Base-by-base conservation (phyloP, 495 filamentous ascomycete genomes). In the Xylaria curta region DNA sequence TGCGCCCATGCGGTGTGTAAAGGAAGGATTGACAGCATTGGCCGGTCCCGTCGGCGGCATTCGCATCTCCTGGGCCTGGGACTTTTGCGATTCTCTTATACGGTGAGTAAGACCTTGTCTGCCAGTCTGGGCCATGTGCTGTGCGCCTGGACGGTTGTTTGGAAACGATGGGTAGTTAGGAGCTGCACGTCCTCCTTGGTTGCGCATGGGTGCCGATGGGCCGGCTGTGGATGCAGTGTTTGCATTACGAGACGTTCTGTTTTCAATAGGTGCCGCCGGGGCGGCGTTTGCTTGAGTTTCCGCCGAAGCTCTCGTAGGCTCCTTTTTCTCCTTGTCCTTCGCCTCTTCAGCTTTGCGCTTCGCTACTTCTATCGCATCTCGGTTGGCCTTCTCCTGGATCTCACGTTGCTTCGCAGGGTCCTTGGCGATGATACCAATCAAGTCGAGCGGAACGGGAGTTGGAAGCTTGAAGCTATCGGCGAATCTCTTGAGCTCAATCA, bases 401-500 rank as follows among this genome's bases (percentile, higher is more conserved):
- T 92, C 88, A 73, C 93, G 89, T 82, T 99, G 96, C 83, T 98
- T 98, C 56, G 83, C 85, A 26, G 92, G 93, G 78, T 99, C 96
- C 78, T 98, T 99, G 26, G 96, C 95, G 54, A 99, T 90, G 72
- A 99, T 99, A 3, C 93, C 90, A 28, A 99, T 93, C 59, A 99
- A 81, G 81, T 99, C 96, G 71, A 89, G 89, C 8, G 96, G 96
- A 10, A 99, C 94, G 12, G 94, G 94, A 1, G 94, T 97, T 13
- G 90, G 88, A 1, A 99, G 88, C 81, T 97, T 98, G 85, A 99
- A 99, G 80, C 86, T 96, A 76, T 91, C 85, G 0, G 97, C 93
- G 76, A 99, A 99, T 73, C 94, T 97, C 87, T 94, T 95, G 69
- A 99, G 82, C 77, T 99, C 96, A 70, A 92, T 95, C 67, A 99